phyloP scores from a whole-genome alignment of 139 green algal genomes.

The Haematococcus lacustris region DNA sequence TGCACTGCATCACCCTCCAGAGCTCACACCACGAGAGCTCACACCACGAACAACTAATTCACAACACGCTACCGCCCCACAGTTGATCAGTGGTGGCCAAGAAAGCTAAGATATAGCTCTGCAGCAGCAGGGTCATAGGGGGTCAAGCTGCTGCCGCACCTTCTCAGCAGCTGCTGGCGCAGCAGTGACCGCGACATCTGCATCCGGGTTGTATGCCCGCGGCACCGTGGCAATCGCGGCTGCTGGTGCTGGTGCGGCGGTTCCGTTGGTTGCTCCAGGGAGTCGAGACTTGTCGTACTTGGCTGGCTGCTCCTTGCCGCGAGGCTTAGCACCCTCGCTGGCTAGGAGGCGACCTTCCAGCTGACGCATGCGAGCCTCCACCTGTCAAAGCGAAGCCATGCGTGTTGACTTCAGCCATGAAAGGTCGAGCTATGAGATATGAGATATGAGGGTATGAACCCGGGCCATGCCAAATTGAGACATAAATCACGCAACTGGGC shows the following conservation, averaged over 20 bases:
- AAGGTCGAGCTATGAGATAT: no score
- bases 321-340: slow-evolving; percentile 46
- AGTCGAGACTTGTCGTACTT: slow-evolving; percentile 65
- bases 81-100: no score
- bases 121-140: not conserved
- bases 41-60: not conserved
- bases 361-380: slow-evolving; percentile 87
- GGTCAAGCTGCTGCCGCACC: not conserved
- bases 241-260: no score
- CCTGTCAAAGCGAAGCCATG: slow-evolving; percentile 55
- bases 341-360: slow-evolving; percentile 77
- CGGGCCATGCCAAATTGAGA: no score
- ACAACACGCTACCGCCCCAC: not conserved
- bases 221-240: slow-evolving; percentile 39
- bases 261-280: slow-evolving; percentile 23
- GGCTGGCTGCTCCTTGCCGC: slow-evolving; percentile 34
- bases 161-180: slow-evolving; percentile 18
- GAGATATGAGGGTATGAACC: no score
- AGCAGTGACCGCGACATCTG: slow-evolving; percentile 50
- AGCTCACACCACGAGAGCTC: not conserved
- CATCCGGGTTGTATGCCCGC: slow-evolving; percentile 79
- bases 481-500: no score
- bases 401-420: no score
- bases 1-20: not conserved
- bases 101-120: not conserved